Base-by-base conservation (phyloP, 805 yeast genomes). In the Deakozyma indianensis region DNA sequence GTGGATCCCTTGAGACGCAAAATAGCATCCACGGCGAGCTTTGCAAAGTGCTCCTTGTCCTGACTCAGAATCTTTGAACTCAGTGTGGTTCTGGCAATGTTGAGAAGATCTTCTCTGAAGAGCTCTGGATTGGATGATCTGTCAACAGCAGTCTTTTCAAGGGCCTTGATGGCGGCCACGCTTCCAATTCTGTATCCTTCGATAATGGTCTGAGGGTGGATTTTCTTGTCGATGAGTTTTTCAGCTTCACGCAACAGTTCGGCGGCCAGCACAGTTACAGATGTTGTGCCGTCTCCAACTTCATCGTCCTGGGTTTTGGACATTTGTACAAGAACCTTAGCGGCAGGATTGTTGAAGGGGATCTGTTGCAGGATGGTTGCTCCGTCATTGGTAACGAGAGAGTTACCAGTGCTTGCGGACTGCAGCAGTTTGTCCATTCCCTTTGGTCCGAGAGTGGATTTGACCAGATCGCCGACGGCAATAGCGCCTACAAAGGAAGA, bases 401-500 rank as follows among this genome's bases (percentile, higher is more conserved):
- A 72, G 46, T 71, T 71, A 42, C 84, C 85, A 40, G 92, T 76
- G 3, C 87, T 73, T 18, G 95, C 83, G 52, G 94, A 80, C 58
- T 86, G 95, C 50, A 92, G 69, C 51, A 92, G 69, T 63, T 92
- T 92, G 64, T 92, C 99, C 97, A 92, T 90, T 51, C 99, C 99
- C 61, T 92, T 90, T 50, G 99, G 99, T 15, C 99, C 99, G 52
- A 92, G 69, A 2, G 98, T 83, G 24, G 87, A 71, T 64, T 90
- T 90, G 41, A 90, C 98, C 50, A 92, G 73, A 64, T 92, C 98
- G 44, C 98, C 99, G 28, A 92, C 98, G 35, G 98, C 99, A 60
- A 92, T 90, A 53, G 98, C 98, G 43, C 98, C 98, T 9, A 92
- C 94, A 64, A 92, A 92, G 2, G 98, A 86, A 4, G 96, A 84